Percentiles rank a stretch among this genome's conserved stretches.
phyloP scores from a whole-genome alignment of 1,284 basidiomycete genomes.

The Ceratobasidium sp. region DNA sequence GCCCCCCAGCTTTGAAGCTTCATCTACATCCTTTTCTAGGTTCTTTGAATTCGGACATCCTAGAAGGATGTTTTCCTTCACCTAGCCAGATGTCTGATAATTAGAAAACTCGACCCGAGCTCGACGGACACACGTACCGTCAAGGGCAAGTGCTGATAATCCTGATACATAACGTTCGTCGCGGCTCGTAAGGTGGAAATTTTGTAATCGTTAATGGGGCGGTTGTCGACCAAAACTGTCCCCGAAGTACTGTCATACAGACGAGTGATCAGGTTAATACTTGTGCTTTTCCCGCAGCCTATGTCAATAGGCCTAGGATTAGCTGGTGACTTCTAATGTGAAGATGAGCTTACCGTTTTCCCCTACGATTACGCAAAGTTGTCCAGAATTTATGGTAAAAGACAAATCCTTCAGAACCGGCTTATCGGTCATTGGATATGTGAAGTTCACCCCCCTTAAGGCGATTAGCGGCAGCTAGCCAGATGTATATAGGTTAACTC shows the following conservation, averaged over 20 bases:
- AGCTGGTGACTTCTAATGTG: not conserved
- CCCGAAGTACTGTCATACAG: constrained; percentile 42
- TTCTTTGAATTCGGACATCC: constrained; percentile 19
- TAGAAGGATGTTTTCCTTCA: constrained; percentile 44
- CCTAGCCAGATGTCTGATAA: not conserved
- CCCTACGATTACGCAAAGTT: constrained; percentile 45
- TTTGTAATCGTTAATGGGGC: constrained; percentile 40
- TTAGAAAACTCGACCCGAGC: too few relatives aligned
- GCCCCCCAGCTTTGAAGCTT: constrained; percentile 41
- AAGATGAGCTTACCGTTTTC: constrained; percentile 38
- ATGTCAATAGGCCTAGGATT: not conserved
- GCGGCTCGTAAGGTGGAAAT: constrained; percentile 37
- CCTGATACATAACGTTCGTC: constrained; percentile 42
- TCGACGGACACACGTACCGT: constrained; percentile 24
- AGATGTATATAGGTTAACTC: not conserved
- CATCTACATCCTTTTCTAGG: constrained; percentile 23
- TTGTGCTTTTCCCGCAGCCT: constrained; percentile 45
- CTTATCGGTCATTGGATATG: constrained; percentile 47
- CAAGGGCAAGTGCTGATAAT: constrained; percentile 40
- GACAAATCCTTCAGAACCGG: constrained; percentile 34
- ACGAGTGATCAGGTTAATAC: constrained; percentile 41
- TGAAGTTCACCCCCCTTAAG: constrained; percentile 38
- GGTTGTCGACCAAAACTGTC: constrained; percentile 35
- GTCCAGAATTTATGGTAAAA: constrained; percentile 41
- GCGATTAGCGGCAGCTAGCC: not conserved